Evolutionary conservation across 2,329 filamentous ascomycete genomes (phyloP).

Genomic region (Colletotrichum tropicicola): DNA sequence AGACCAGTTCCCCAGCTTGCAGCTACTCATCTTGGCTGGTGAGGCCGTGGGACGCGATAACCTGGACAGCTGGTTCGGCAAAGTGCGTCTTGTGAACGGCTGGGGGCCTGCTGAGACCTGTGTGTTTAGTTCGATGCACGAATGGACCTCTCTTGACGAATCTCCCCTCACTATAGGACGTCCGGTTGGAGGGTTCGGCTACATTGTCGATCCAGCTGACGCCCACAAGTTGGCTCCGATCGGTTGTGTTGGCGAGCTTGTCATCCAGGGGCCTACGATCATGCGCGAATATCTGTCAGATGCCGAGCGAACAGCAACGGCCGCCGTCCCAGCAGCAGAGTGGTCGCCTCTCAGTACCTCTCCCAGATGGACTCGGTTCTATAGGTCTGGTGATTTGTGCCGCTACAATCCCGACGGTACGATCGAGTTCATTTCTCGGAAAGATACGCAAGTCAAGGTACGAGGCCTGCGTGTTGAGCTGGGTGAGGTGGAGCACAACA

Average conservation of each 20-base stretch:
- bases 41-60: conserved; percentile 61
- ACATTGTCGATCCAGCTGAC: conserved; percentile 21
- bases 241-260: conserved; percentile 29
- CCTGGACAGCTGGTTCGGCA: conserved; percentile 53
- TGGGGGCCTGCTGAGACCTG: conserved; percentile 37
- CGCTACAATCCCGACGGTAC: background rate
- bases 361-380: conserved; percentile 1
- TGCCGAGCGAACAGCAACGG: background rate
- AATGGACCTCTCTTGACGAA: background rate
- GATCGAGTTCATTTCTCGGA: conserved; percentile 21
- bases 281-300: background rate
- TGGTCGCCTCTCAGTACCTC: background rate
- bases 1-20: conserved; percentile 9
- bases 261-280: conserved; percentile 24
- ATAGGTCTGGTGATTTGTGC: conserved; percentile 9
- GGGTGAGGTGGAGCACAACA: conserved; percentile 3
- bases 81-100: conserved; percentile 32
- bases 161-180: conserved; percentile 3
- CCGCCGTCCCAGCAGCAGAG: background rate
- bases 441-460: conserved; percentile 54
- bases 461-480: conserved; percentile 56
- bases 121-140: background rate
- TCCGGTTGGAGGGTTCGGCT: conserved; percentile 2
- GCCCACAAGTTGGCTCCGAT: conserved; percentile 15
- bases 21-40: conserved; percentile 57